Base-by-base conservation (phyloP, 345 rosid species). In the Passiflora organensis region DNA sequence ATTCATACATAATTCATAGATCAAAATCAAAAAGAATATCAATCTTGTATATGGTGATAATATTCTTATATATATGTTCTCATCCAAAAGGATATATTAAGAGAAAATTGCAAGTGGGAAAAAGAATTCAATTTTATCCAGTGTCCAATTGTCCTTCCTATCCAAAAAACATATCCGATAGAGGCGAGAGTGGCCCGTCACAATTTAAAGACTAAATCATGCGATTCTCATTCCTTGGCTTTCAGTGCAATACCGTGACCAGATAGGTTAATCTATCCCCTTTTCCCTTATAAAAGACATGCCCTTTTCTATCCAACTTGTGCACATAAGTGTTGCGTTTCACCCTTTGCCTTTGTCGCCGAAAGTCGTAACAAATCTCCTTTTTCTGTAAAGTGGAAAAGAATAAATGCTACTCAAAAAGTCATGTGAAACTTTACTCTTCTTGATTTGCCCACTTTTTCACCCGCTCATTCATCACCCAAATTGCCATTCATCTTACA, bases 191-290 rank as follows among this genome's bases (percentile, higher is more conserved):
- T 43, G 25, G 12, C 57, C 39, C 25, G 0, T 8, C 18, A 20
- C 6, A 28, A 34, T 60, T 20, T 49, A 60, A 43, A 41, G 2
- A 24, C 6, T 10, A 13, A 37, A 50, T 62, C 65, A 67, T 54
- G 72, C 44, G 42, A 54, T 58, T 43, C 58, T 49, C n/a, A n/a
- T n/a, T n/a, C 65, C 48, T 60, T 66, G 24, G 5, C n/a, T 43
- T 59, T 19, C 54, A 21, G 25, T 50, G 47, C 43, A 44, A 39
- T 53, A 10, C 45, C 72, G 72, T 67, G 76, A 67, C 54, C 56
- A 23, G 58, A 61, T 61, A 24, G n/a, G 59, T 16, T 23, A 24
- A 24, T 13, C 6, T 13, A 2, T 22, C 53, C 22, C 15, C 39
- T 39, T 36, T 43, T 19, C 19, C 38, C 32, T 46, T 20, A 18